phyloP scores from a whole-genome alignment of 2,329 filamentous ascomycete genomes.

The Penicillium sp. region DNA sequence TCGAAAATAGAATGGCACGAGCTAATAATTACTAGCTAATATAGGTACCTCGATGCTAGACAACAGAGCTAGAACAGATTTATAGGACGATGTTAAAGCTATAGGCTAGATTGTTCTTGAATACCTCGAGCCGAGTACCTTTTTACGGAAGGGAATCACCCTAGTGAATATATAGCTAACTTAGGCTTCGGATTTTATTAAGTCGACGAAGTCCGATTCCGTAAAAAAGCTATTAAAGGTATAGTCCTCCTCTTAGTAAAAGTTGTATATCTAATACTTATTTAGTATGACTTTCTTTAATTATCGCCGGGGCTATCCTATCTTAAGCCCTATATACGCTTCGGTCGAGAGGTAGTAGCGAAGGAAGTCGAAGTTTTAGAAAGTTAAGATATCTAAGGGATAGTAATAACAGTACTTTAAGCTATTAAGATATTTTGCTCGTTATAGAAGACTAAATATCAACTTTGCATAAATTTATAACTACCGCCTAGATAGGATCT shows the following conservation, averaged over 20 bases:
- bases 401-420: not conserved
- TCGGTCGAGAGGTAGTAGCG: slow-evolving; percentile 12
- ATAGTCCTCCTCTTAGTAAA: not conserved
- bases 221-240: not conserved
- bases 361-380: slow-evolving; percentile 8
- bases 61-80: not conserved
- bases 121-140: not conserved
- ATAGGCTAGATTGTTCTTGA: not conserved
- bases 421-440: not conserved
- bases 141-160: not conserved
- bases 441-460: not conserved
- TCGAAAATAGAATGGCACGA: not conserved
- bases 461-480: not conserved
- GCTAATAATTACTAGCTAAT: not conserved
- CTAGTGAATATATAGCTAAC: not conserved
- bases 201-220: not conserved
- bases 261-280: slow-evolving; percentile 4
- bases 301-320: slow-evolving; percentile 14
- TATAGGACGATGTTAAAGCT: not conserved
- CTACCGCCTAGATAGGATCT: too few relatives aligned
- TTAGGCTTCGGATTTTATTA: not conserved
- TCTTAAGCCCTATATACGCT: slow-evolving; percentile 19
- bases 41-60: not conserved
- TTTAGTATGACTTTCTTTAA: slow-evolving; percentile 20
- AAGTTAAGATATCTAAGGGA: not conserved